Percentiles rank a stretch among this genome's conserved stretches.
Conservation (phyloP, 1,284 basidiomycete genomes). For the Earliella scabrosa region DNA sequence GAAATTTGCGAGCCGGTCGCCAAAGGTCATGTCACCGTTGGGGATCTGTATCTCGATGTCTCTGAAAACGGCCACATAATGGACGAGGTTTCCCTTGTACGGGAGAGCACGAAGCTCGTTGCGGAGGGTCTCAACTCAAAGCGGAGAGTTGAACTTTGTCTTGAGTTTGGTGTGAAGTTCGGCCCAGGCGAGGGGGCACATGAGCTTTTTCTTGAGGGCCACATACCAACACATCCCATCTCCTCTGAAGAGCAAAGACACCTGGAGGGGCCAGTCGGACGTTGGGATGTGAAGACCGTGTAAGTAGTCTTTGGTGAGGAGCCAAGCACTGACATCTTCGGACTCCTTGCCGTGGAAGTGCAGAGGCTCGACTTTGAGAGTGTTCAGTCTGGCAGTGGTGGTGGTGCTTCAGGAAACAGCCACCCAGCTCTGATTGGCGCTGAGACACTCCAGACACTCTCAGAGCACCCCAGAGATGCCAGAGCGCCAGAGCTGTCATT, state of each 20-base stretch:
- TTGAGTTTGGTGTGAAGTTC: background rate
- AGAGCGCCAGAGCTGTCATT: too few species aligned
- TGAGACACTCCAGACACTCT: too few species aligned
- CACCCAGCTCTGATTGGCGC: too few species aligned
- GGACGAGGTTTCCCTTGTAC: slow-evolving; percentile 8
- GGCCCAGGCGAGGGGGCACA: background rate
- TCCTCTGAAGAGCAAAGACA: slow-evolving; percentile 4
- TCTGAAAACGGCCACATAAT: background rate
- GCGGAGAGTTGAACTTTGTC: slow-evolving; percentile 3
- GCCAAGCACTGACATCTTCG: slow-evolving; percentile 3
- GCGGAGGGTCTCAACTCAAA: slow-evolving; percentile 2
- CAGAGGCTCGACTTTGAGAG: background rate
- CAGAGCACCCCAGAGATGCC: too few species aligned
- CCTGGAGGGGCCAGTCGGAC: slow-evolving; percentile 4
- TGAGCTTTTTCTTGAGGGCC: slow-evolving; percentile 4
- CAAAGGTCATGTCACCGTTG: background rate
- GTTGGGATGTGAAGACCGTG: slow-evolving; percentile 2
- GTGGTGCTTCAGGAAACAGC: too few species aligned
- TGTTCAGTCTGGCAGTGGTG: background rate
- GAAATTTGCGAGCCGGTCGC: slow-evolving; percentile 2
- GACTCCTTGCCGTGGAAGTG: slow-evolving; percentile 4
- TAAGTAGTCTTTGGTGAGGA: slow-evolving; percentile 1
- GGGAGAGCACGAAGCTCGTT: background rate
- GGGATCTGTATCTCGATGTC: slow-evolving; percentile 10
- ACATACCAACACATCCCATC: slow-evolving; percentile 4